These are phyloP conservation scores for Davidsoniella neocaledoniae DNA, from an alignment of 2,329 filamentous ascomycete species.

Conservation along the genomic window DNA sequence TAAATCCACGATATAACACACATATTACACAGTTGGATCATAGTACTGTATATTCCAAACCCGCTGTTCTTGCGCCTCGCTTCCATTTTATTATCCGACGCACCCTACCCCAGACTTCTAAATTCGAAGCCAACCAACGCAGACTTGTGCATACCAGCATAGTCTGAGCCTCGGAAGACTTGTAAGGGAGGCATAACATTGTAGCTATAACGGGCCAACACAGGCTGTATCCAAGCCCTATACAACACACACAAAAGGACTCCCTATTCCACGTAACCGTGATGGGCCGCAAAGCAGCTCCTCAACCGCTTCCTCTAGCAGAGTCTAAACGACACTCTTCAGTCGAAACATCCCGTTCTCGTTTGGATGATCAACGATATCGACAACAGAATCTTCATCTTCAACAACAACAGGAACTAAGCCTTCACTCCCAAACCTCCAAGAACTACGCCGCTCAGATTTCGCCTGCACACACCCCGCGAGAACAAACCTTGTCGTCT, in stretches of 20 bases:
- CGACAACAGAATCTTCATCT: not conserved
- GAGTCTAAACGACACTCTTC: constrained; percentile 16
- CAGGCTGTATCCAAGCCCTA: not conserved
- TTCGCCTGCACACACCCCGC: constrained; percentile 9
- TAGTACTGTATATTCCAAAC: no score
- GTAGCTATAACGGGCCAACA: no score
- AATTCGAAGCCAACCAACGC: not conserved
- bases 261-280: constrained; percentile 11
- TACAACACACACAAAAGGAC: not conserved
- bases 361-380: not conserved
- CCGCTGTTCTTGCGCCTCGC: no score
- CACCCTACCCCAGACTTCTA: no score
- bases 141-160: no score
- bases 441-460: not conserved
- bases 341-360: constrained; percentile 2
- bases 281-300: constrained; percentile 43
- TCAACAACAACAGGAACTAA: not conserved
- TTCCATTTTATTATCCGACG: no score
- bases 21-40: no score
- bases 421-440: not conserved
- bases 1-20: no score
- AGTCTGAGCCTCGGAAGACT: no score
- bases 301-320: constrained; percentile 39
- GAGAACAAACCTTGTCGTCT: constrained; percentile 23
- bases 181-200: no score